Conservation (phyloP, 495 filamentous ascomycete genomes). For the Lasiosphaeris hirsuta region DNA sequence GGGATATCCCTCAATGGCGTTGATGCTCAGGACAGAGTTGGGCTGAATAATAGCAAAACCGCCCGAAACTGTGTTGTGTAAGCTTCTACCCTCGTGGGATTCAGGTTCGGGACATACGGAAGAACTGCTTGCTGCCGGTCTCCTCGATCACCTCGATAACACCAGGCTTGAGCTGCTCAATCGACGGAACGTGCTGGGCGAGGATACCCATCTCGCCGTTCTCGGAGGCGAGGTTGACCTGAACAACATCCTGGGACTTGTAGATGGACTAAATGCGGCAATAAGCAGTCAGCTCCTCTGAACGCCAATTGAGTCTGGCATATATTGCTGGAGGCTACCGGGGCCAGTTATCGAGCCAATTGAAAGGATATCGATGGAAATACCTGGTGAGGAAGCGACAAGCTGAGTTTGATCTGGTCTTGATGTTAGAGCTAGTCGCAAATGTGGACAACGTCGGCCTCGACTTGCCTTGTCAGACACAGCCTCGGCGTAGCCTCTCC, state of each 20-base stretch:
- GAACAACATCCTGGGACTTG: slow-evolving; percentile 68
- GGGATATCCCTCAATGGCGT: slow-evolving; percentile 90
- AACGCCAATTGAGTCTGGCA: not conserved
- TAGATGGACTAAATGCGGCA: slow-evolving; percentile 51
- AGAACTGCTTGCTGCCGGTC: slow-evolving; percentile 93
- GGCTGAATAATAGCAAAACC: slow-evolving; percentile 97
- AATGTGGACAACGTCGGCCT: not conserved
- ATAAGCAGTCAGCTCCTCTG: slow-evolving; percentile 39
- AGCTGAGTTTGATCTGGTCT: slow-evolving; percentile 90
- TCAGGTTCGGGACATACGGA: slow-evolving; percentile 63
- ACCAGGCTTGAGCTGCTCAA: slow-evolving; percentile 97
- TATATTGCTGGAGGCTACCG: not conserved
- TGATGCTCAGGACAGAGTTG: slow-evolving; percentile 91
- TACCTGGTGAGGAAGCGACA: slow-evolving; percentile 98
- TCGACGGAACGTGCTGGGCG: slow-evolving; percentile 96
- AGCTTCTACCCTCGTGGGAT: slow-evolving; percentile 12
- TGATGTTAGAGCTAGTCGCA: slow-evolving; percentile 21
- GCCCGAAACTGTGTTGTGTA: slow-evolving; percentile 68
- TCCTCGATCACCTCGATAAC: slow-evolving; percentile 95
- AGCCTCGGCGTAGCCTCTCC: slow-evolving; percentile 91
- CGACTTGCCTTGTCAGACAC: slow-evolving; percentile 67
- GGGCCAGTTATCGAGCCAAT: not conserved
- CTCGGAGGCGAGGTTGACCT: slow-evolving; percentile 98
- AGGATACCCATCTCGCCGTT: slow-evolving; percentile 99
- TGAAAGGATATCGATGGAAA: slow-evolving; percentile 27